Conservation (phyloP, 169 alveolate genomes). For the Cyclospora cayetanensis region DNA sequence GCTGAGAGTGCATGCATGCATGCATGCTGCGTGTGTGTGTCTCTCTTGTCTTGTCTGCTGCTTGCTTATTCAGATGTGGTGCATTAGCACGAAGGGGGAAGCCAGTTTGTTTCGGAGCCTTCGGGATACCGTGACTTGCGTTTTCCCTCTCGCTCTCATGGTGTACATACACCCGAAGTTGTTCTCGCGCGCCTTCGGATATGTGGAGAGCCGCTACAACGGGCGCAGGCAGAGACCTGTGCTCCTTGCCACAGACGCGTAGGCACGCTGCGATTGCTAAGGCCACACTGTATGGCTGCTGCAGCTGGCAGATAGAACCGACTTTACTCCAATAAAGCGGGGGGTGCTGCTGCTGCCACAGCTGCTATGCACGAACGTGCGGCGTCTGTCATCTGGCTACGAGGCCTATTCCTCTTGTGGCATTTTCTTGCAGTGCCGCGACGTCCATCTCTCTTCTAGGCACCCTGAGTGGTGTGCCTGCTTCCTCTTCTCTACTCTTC, state of each 20-base stretch:
- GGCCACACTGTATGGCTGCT: neutral
- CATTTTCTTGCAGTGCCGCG: neutral
- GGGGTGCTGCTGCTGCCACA: neutral
- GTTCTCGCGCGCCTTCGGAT: constrained; percentile 9
- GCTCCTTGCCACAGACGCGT: neutral
- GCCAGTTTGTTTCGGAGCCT: neutral
- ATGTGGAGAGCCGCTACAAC: constrained; percentile 14
- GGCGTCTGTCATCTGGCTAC: neutral
- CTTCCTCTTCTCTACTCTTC: too few relatives aligned
- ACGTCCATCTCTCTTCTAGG: neutral
- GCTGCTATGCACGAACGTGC: neutral
- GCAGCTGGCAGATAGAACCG: too few relatives aligned
- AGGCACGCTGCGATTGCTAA: neutral
- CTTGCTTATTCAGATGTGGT: constrained; percentile 1
- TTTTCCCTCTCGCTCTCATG: constrained; percentile 11
- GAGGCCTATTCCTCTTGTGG: neutral
- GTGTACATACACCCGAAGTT: constrained; percentile 42
- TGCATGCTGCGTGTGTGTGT: neutral
- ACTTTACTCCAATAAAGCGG: too few relatives aligned
- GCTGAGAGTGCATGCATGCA: too few relatives aligned
- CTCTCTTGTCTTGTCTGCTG: too few relatives aligned
- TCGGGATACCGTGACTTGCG: constrained; percentile 23
- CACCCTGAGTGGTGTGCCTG: neutral
- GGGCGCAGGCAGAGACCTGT: neutral
- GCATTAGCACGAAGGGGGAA: constrained; percentile 32